Evolutionary conservation across 768 basidiomycete genomes (phyloP).

Genomic region (Mrakia gelida): DNA sequence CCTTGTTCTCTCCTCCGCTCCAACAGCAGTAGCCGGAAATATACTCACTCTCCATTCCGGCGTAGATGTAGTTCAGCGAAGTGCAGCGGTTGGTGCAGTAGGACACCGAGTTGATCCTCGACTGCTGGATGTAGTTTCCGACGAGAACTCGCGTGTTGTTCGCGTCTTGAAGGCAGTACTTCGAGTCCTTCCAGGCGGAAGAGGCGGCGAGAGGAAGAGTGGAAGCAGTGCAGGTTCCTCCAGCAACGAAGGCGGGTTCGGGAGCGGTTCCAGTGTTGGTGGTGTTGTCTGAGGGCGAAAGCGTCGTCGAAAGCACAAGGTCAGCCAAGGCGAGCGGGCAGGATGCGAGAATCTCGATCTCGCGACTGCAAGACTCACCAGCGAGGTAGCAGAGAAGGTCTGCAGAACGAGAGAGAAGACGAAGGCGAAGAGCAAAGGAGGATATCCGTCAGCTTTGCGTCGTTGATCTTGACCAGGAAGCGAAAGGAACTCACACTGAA

Average conservation of each 20-base stretch:
- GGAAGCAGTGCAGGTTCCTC: neutral
- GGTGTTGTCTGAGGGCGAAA: neutral
- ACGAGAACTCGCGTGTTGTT: constrained; percentile 10
- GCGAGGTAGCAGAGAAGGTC: neutral
- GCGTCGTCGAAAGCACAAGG: too few relatives aligned
- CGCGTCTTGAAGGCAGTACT: constrained; percentile 7
- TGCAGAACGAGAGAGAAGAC: neutral
- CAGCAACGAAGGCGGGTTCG: constrained; percentile 4
- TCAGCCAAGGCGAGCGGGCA: too few relatives aligned
- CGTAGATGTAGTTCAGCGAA: neutral
- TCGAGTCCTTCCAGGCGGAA: constrained; percentile 1
- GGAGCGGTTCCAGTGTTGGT: neutral
- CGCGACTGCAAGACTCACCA: too few relatives aligned
- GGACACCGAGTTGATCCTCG: constrained; percentile 5
- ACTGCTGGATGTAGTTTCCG: constrained; percentile 17
- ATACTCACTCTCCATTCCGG: constrained; percentile 6
- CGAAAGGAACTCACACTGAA: too few relatives aligned
- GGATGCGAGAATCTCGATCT: too few relatives aligned
- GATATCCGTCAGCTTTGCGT: neutral
- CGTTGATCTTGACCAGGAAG: neutral
- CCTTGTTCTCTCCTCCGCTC: neutral
- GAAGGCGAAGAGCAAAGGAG: neutral
- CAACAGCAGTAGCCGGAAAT: neutral
- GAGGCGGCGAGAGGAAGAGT: neutral
- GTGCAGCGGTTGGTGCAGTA: constrained; percentile 13